Percentiles rank a stretch among this genome's conserved stretches.
Conservation (phyloP, 345 rosid species). For the Eucalyptus paniculata region DNA sequence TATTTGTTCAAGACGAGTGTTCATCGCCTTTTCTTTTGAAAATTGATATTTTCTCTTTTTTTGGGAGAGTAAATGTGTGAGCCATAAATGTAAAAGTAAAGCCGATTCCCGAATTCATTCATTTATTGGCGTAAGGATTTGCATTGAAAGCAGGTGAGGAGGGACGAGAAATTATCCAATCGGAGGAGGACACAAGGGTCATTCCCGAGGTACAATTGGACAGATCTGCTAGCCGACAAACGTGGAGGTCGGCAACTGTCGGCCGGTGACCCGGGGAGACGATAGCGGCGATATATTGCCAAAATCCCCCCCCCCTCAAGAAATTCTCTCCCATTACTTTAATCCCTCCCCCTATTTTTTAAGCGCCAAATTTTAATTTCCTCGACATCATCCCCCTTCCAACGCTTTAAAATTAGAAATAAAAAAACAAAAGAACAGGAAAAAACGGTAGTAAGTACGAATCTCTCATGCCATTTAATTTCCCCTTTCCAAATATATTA, state of each 20-base stretch:
- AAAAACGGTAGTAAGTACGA: neutral
- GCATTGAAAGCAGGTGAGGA: neutral
- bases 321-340: neutral
- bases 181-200: conserved; percentile 15
- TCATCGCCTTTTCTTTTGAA: neutral
- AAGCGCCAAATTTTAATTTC: neutral
- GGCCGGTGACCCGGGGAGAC: conserved; percentile 37
- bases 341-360: neutral
- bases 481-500: neutral
- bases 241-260: conserved; percentile 55
- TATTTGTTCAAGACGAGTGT: neutral
- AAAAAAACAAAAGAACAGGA: neutral
- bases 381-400: neutral
- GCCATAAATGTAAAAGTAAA: neutral
- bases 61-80: neutral
- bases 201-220: conserved; percentile 1
- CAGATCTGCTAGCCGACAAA: conserved; percentile 36
- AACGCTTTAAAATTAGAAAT: neutral
- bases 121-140: neutral
- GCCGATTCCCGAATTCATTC: neutral
- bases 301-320: neutral
- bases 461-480: neutral
- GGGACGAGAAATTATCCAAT: neutral
- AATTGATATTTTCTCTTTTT: neutral
- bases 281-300: conserved; percentile 12